Conservation (phyloP, 106 monocot genomes). For the Allium sativum region DNA sequence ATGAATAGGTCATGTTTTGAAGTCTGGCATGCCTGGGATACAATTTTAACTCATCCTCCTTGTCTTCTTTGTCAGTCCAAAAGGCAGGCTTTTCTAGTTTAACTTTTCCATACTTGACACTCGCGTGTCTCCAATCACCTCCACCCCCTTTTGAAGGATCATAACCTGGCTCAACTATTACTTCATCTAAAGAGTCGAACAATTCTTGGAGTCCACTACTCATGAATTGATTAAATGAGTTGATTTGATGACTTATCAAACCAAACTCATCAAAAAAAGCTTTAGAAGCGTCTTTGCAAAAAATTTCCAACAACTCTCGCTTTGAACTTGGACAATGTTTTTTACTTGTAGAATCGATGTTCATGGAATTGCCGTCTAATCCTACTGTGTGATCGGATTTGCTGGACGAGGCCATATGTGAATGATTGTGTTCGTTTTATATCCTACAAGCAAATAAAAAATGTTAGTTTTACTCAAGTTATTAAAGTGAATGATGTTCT, state of each 20-base stretch:
- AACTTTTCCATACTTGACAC: conserved; percentile 65
- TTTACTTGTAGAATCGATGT: conserved; percentile 9
- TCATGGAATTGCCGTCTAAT: conserved; percentile 11
- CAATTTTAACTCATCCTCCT: conserved; percentile 43
- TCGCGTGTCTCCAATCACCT: conserved; percentile 55
- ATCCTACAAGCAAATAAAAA: too few species aligned
- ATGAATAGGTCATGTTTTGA: conserved; percentile 85
- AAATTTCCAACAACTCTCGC: conserved; percentile 28
- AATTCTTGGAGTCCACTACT: conserved; percentile 59
- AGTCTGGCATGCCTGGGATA: conserved; percentile 79
- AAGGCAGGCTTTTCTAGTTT: conserved; percentile 55
- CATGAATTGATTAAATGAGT: conserved; percentile 78
- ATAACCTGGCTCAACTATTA: conserved; percentile 67
- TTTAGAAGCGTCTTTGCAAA: conserved; percentile 61
- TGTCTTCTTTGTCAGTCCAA: conserved; percentile 39
- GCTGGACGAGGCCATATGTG: too few species aligned
- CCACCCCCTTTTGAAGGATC: conserved; percentile 59
- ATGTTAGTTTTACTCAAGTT: too few species aligned
- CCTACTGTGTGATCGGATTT: too few species aligned
- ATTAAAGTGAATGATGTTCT: too few species aligned
- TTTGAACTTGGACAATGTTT: conserved; percentile 15
- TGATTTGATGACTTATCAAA: conserved; percentile 81
- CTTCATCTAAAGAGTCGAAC: conserved; percentile 67
- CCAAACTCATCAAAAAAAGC: conserved; percentile 74
- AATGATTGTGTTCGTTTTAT: too few species aligned